Percentiles rank a stretch among this genome's conserved stretches.
These are phyloP conservation scores for Rubia balearica DNA, from an alignment of 305 asterid species.

Conservation along the genomic window DNA sequence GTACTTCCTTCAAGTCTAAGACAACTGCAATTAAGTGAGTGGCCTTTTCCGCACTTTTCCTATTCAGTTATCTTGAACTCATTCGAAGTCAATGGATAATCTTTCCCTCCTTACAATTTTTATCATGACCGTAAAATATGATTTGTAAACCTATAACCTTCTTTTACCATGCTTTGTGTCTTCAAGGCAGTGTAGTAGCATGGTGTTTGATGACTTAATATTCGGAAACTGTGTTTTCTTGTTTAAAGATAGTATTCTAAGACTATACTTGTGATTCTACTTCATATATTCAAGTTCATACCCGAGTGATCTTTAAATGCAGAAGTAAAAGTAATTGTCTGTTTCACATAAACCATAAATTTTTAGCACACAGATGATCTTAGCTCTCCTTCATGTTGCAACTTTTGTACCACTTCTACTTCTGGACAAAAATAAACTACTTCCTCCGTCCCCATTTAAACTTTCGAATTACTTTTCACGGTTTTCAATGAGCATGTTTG, in stretches of 20 bases:
- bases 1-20: slow-evolving; percentile 67
- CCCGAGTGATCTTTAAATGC: not conserved
- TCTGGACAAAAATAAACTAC: too few relatives aligned
- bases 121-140: not conserved
- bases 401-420: too few relatives aligned
- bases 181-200: not conserved
- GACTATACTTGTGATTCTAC: not conserved
- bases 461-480: too few relatives aligned
- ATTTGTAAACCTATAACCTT: not conserved
- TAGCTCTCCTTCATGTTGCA: too few relatives aligned
- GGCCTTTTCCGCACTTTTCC: not conserved
- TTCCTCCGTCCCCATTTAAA: too few relatives aligned
- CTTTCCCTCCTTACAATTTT: not conserved
- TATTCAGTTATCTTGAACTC: slow-evolving; percentile 48
- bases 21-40: slow-evolving; percentile 86
- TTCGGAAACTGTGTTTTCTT: not conserved
- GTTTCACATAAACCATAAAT: too few relatives aligned
- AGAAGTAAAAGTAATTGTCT: not conserved
- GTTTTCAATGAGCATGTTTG: too few relatives aligned
- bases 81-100: not conserved
- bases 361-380: too few relatives aligned
- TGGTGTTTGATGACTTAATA: not conserved
- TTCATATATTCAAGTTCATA: not conserved
- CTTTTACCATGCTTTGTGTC: not conserved
- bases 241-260: not conserved